A percentile compares a stretch with the other conserved stretches of the same genome.
phyloP scores from a whole-genome alignment of 352 stramenopile species.

The Pythium phragmiticola region DNA sequence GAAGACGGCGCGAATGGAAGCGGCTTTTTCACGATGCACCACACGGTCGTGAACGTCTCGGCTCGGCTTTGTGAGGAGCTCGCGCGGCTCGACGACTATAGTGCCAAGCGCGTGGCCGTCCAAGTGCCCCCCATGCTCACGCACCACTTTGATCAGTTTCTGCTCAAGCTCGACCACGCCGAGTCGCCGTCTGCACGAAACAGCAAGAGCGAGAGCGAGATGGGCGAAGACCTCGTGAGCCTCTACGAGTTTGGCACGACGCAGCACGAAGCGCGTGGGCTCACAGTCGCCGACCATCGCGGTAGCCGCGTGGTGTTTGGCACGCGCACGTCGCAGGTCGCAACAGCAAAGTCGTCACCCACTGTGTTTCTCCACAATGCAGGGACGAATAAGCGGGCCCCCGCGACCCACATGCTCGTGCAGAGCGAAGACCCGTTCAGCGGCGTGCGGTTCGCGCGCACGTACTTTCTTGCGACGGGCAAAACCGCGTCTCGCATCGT shows the following conservation, averaged over 20 bases:
- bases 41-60: slow-evolving; percentile 59
- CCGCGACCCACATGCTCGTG: slow-evolving; percentile 63
- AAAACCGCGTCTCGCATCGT: slow-evolving; percentile 48
- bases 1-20: slow-evolving; percentile 36
- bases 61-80: slow-evolving; percentile 37
- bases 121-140: slow-evolving; percentile 55
- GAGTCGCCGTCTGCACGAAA: slow-evolving; percentile 42
- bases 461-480: slow-evolving; percentile 68
- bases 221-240: slow-evolving; percentile 66
- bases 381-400: slow-evolving; percentile 10
- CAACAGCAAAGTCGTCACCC: slow-evolving; percentile 33
- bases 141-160: slow-evolving; percentile 64
- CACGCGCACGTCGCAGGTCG: slow-evolving; percentile 35
- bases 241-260: slow-evolving; percentile 84
- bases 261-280: slow-evolving; percentile 45
- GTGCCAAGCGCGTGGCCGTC: slow-evolving; percentile 42
- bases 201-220: slow-evolving; percentile 47
- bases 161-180: slow-evolving; percentile 68
- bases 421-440: slow-evolving; percentile 73
- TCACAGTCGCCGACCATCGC: slow-evolving; percentile 30
- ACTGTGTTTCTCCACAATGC: slow-evolving; percentile 36
- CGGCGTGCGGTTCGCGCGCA: slow-evolving; percentile 56
- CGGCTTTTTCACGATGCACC: slow-evolving; percentile 82
- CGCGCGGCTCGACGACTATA: slow-evolving; percentile 52
- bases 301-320: slow-evolving; percentile 67